phyloP scores from a whole-genome alignment of 106 monocot genomes.

The Alisma plantagoaquatica region DNA sequence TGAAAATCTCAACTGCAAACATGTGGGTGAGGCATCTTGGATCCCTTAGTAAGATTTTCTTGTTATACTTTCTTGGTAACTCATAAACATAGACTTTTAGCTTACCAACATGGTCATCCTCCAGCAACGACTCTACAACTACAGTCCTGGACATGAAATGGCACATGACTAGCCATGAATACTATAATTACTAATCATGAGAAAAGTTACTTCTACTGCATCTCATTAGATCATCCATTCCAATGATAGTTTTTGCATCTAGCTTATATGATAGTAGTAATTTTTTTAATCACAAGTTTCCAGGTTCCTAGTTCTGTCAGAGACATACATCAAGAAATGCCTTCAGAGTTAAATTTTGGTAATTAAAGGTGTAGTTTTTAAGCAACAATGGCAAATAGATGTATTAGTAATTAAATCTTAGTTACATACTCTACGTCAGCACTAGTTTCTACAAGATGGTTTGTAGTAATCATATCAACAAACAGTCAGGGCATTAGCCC shows the following conservation, averaged over 20 bases:
- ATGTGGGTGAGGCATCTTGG: too few species aligned
- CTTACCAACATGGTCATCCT: too few species aligned
- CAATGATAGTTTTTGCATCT: too few species aligned
- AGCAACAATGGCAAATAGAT: too few species aligned
- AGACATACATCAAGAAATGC: too few species aligned
- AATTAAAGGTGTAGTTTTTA: too few species aligned
- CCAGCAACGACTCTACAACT: constrained; percentile 25
- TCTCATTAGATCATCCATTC: not conserved
- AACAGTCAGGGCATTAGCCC: constrained; percentile 24
- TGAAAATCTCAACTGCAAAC: too few species aligned
- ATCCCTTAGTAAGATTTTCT: too few species aligned
- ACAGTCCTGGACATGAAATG: not conserved
- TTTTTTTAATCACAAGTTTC: not conserved
- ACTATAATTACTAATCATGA: constrained; percentile 2
- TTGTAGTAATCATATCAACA: constrained; percentile 24
- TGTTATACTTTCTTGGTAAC: too few species aligned
- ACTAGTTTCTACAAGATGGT: constrained; percentile 22
- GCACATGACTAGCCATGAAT: constrained; percentile 21
- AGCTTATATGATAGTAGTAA: not conserved
- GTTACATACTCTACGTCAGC: constrained; percentile 29
- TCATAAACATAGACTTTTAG: too few species aligned
- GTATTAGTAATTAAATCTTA: too few species aligned
- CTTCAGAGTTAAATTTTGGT: not conserved
- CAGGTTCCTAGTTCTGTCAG: not conserved
- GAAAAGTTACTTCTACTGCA: not conserved